Percentiles rank a stretch among this genome's conserved stretches.
These are phyloP conservation scores for Pseudotsuga menziesii DNA, from an alignment of 75 land plant genomes.

Conservation along the genomic window DNA sequence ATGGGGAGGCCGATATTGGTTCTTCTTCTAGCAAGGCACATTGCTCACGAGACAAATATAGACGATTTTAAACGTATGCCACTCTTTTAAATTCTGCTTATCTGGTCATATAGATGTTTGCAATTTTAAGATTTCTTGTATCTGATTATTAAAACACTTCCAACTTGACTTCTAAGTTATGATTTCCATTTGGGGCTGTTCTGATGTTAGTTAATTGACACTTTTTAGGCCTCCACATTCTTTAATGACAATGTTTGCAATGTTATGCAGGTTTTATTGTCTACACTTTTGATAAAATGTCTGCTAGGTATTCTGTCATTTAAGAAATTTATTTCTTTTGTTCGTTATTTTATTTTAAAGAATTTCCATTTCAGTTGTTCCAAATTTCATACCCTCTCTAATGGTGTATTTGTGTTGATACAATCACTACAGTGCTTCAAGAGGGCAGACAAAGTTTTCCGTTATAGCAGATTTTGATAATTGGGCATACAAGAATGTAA, in stretches of 20 bases:
- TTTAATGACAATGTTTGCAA: conserved; percentile 5
- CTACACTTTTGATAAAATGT: conserved; percentile 19
- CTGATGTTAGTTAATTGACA: neutral
- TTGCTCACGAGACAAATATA: conserved; percentile 19
- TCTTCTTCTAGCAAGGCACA: conserved; percentile 39
- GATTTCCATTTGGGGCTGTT: neutral
- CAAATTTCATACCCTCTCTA: conserved; percentile 2
- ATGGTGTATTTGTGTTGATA: neutral
- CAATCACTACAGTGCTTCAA: conserved; percentile 38
- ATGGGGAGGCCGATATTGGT: conserved; percentile 49
- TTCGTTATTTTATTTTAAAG: neutral
- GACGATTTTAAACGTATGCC: conserved; percentile 74
- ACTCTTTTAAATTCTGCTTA: neutral
- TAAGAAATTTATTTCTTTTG: neutral
- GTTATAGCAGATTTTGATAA: conserved; percentile 9
- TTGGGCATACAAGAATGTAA: conserved; percentile 8
- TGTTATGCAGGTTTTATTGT: conserved; percentile 21
- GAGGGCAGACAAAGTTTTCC: conserved; percentile 17
- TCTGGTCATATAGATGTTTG: neutral
- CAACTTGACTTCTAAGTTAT: neutral
- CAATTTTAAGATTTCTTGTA: neutral
- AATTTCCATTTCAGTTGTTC: neutral
- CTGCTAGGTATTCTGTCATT: conserved; percentile 12
- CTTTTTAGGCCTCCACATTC: neutral
- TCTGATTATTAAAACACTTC: neutral